Percentiles rank a stretch among this genome's conserved stretches.
These are phyloP conservation scores for Xylaria flabelliformis DNA, from an alignment of 495 filamentous ascomycete species.

Conservation along the genomic window DNA sequence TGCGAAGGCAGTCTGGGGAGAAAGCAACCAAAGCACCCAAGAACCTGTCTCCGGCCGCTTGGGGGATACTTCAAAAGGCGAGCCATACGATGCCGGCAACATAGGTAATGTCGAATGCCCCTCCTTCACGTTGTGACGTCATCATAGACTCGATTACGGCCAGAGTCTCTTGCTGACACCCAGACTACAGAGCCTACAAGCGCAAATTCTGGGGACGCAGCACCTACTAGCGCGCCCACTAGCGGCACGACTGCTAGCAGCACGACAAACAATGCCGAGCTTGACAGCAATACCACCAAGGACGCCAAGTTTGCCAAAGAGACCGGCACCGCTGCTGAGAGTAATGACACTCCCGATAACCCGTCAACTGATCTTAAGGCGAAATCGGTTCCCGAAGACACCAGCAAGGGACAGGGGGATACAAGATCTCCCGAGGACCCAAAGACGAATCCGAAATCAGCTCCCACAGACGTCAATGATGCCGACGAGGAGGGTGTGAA, in stretches of 20 bases:
- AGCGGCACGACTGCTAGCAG: constrained; percentile 9
- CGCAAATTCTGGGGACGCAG: constrained; percentile 19
- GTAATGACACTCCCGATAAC: constrained; percentile 31
- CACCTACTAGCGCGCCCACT: constrained; percentile 11
- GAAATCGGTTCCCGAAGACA: constrained; percentile 36
- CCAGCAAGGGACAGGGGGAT: constrained; percentile 47
- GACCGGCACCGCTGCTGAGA: constrained; percentile 31
- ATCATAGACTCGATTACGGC: constrained; percentile 12
- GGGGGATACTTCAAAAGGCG: constrained; percentile 60
- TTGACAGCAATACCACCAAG: constrained; percentile 13
- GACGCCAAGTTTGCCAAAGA: constrained; percentile 35
- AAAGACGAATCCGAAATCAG: constrained; percentile 37
- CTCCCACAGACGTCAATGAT: constrained; percentile 40
- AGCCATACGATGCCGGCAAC: constrained; percentile 66
- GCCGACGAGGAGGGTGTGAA: constrained; percentile 38
- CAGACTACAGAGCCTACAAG: constrained; percentile 26
- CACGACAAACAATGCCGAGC: neutral
- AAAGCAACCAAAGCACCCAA: constrained; percentile 40
- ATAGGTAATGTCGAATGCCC: constrained; percentile 41
- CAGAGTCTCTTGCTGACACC: constrained; percentile 22
- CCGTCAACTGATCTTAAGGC: constrained; percentile 38
- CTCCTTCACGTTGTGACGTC: constrained; percentile 17
- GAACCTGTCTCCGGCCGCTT: constrained; percentile 61
- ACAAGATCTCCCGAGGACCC: constrained; percentile 43
- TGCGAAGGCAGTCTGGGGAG: constrained; percentile 59